Conservation (phyloP, 2,329 filamentous ascomycete species). For the Fusarium acutatum region DNA sequence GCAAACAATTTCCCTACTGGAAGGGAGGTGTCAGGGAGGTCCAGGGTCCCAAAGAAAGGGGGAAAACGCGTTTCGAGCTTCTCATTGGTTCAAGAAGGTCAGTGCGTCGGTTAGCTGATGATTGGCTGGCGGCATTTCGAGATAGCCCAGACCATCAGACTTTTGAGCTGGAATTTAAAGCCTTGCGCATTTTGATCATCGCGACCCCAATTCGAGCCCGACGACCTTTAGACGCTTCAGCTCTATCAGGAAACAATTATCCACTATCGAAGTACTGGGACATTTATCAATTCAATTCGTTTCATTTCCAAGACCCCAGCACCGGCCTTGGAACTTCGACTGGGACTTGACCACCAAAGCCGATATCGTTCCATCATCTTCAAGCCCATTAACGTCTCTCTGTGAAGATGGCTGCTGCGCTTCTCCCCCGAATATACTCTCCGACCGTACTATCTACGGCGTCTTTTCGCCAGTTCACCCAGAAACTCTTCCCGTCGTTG, state of each 20-base stretch:
- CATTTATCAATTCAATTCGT: neutral
- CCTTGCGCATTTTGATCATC: constrained; percentile 36
- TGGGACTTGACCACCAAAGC: constrained; percentile 11
- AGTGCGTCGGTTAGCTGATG: constrained; percentile 43
- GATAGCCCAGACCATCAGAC: constrained; percentile 43
- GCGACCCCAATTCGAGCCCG: constrained; percentile 26
- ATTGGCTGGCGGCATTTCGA: constrained; percentile 44
- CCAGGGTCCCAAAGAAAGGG: constrained; percentile 54
- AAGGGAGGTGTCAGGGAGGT: constrained; percentile 46
- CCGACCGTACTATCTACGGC: constrained; percentile 53
- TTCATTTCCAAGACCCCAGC: neutral
- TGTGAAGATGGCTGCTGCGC: constrained; percentile 59
- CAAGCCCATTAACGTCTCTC: constrained; percentile 4
- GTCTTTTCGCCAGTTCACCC: constrained; percentile 55
- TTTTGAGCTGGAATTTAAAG: constrained; percentile 43
- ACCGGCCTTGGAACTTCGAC: neutral
- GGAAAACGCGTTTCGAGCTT: constrained; percentile 49
- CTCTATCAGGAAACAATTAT: neutral
- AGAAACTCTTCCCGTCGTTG: constrained; percentile 61
- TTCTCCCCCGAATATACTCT: constrained; percentile 64
- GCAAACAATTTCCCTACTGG: constrained; percentile 58
- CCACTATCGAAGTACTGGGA: constrained; percentile 7
- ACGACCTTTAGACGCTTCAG: constrained; percentile 21
- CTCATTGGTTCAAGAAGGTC: constrained; percentile 43
- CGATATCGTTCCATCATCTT: constrained; percentile 11